Evolutionary conservation across 2,329 filamentous ascomycete species (phyloP).

Genomic region (Trichoderma aggressivum): DNA sequence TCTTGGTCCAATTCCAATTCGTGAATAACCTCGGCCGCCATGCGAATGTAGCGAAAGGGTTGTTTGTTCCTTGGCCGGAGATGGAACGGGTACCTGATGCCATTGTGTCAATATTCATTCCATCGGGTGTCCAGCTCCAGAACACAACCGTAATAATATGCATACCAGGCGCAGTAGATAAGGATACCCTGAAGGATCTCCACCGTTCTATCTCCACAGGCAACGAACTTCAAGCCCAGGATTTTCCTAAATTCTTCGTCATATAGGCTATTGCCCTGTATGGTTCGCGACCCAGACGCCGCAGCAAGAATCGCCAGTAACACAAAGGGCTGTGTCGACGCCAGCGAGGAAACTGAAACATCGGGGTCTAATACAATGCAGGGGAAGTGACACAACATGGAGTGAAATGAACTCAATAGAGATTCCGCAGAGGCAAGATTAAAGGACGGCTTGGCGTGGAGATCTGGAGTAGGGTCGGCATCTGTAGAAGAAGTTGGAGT

Average conservation of each 20-base stretch:
- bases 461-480: constrained; percentile 35
- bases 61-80: constrained; percentile 50
- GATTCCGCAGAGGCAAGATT: constrained; percentile 52
- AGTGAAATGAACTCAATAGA: constrained; percentile 42
- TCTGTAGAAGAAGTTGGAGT: constrained; percentile 29
- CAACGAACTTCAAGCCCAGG: constrained; percentile 54
- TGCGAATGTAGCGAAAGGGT: constrained; percentile 48
- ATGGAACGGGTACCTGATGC: constrained; percentile 52
- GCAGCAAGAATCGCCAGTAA: constrained; percentile 52
- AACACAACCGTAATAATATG: not conserved
- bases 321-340: constrained; percentile 49
- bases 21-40: constrained; percentile 48
- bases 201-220: constrained; percentile 54
- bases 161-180: constrained; percentile 56
- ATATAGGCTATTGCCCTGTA: constrained; percentile 52
- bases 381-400: constrained; percentile 44
- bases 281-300: constrained; percentile 45
- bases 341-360: constrained; percentile 42
- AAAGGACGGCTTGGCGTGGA: constrained; percentile 50
- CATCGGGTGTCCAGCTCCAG: not conserved
- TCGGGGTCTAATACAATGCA: constrained; percentile 41
- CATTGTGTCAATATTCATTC: not conserved
- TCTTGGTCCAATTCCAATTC: constrained; percentile 50
- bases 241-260: constrained; percentile 58
- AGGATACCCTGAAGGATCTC: constrained; percentile 56